Conservation (phyloP, 192 early-diverging fungal genomes). For the Podochytrium sp. region DNA sequence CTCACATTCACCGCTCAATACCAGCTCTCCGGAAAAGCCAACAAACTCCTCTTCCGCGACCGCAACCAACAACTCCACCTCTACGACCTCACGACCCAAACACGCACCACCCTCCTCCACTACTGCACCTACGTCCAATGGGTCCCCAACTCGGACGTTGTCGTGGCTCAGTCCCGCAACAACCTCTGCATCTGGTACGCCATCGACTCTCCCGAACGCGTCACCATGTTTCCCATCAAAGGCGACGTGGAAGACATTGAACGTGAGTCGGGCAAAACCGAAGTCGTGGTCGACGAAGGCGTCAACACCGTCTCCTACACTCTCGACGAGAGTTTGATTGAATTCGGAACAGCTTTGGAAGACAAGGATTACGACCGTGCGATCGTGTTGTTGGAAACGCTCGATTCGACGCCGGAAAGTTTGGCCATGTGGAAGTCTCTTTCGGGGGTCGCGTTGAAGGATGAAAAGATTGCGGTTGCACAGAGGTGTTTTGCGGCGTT, state of each 20-base stretch:
- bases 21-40: slow-evolving; percentile 65
- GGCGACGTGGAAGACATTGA: slow-evolving; percentile 72
- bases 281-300: slow-evolving; percentile 70
- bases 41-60: slow-evolving; percentile 67
- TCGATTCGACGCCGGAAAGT: slow-evolving; percentile 65
- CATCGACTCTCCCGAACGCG: slow-evolving; percentile 64
- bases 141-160: slow-evolving; percentile 69
- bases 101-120: slow-evolving; percentile 53
- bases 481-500: slow-evolving; percentile 67
- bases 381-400: slow-evolving; percentile 62
- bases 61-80: slow-evolving; percentile 62
- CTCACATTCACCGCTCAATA: not conserved
- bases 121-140: slow-evolving; percentile 71
- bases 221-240: slow-evolving; percentile 71
- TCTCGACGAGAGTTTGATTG: slow-evolving; percentile 68
- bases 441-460: slow-evolving; percentile 54
- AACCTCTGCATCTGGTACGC: slow-evolving; percentile 73
- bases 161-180: slow-evolving; percentile 60
- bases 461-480: slow-evolving; percentile 58
- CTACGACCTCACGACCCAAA: slow-evolving; percentile 55
- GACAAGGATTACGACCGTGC: slow-evolving; percentile 69
- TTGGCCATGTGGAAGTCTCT: slow-evolving; percentile 72
- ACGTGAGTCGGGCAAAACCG: slow-evolving; percentile 59
- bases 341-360: slow-evolving; percentile 68
- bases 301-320: slow-evolving; percentile 71